phyloP scores from a whole-genome alignment of 768 basidiomycete genomes.

The Phylloporus scabripes region DNA sequence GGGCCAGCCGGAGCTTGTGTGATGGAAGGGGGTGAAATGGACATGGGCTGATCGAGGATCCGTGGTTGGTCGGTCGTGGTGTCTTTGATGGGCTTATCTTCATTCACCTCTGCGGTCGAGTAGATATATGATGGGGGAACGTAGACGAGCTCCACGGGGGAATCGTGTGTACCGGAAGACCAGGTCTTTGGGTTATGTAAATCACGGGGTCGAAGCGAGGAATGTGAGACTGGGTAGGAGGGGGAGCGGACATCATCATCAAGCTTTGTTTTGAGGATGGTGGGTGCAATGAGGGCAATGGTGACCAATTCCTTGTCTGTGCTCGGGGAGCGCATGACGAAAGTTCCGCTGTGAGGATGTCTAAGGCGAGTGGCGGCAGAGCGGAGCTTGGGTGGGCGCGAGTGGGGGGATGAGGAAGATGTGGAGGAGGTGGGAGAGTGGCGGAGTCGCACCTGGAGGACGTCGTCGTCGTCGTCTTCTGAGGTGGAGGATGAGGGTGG shows the following conservation, averaged over 20 bases:
- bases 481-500: constrained; percentile 32
- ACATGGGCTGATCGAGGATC: constrained; percentile 11
- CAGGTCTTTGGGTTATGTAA: constrained; percentile 5
- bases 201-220: constrained; percentile 8
- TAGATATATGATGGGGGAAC: constrained; percentile 45
- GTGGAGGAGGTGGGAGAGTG: constrained; percentile 31
- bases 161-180: constrained; percentile 33
- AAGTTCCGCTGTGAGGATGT: constrained; percentile 40
- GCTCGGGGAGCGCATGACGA: constrained; percentile 34
- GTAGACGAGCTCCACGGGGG: constrained; percentile 68
- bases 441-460: constrained; percentile 59
- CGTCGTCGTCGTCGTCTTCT: constrained; percentile 45
- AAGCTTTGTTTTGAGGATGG: constrained; percentile 77
- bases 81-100: constrained; percentile 13
- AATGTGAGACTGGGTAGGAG: constrained; percentile 9
- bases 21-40: constrained; percentile 3
- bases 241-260: constrained; percentile 39
- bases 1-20: not conserved
- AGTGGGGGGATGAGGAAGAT: constrained; percentile 22
- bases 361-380: constrained; percentile 18
- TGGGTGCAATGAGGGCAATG: constrained; percentile 71
- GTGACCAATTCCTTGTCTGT: constrained; percentile 53
- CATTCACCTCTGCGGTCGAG: constrained; percentile 14
- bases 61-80: constrained; percentile 16
- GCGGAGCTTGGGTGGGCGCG: constrained; percentile 28